phyloP scores from a whole-genome alignment of 345 rosid genomes.

The Atalantia buxifolia region DNA sequence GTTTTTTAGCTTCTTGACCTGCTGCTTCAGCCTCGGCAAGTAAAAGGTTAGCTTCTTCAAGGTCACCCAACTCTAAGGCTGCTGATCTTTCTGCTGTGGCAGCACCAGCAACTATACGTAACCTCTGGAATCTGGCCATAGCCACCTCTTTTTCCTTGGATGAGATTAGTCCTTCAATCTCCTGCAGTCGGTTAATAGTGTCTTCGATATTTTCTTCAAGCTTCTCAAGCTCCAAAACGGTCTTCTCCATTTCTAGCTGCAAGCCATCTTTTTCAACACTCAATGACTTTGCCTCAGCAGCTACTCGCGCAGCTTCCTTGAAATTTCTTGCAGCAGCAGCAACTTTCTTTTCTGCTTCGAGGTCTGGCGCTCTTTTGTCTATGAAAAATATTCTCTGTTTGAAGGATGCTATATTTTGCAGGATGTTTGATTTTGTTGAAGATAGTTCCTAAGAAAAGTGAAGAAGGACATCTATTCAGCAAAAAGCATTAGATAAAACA shows the following conservation, averaged over 20 bases:
- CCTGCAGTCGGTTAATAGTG: slow-evolving; percentile 58
- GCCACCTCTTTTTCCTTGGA: slow-evolving; percentile 73
- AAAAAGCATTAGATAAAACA: slow-evolving; percentile 4
- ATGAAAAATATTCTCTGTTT: slow-evolving; percentile 67
- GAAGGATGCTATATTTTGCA: slow-evolving; percentile 66
- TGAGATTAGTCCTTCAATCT: slow-evolving; percentile 52
- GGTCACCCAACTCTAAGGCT: slow-evolving; percentile 67
- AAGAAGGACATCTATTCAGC: slow-evolving; percentile 4
- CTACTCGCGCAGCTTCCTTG: slow-evolving; percentile 90
- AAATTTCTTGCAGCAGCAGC: slow-evolving; percentile 85
- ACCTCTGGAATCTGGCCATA: slow-evolving; percentile 68
- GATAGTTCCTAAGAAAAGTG: slow-evolving; percentile 56
- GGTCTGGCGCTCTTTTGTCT: slow-evolving; percentile 80
- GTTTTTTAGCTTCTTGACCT: slow-evolving; percentile 58
- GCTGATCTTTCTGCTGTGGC: slow-evolving; percentile 77
- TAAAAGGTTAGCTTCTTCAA: slow-evolving; percentile 74
- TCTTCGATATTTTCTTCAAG: slow-evolving; percentile 56
- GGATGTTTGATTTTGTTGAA: slow-evolving; percentile 74
- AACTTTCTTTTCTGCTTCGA: slow-evolving; percentile 87
- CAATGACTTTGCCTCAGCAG: slow-evolving; percentile 85
- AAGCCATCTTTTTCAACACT: slow-evolving; percentile 57
- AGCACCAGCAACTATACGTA: slow-evolving; percentile 54
- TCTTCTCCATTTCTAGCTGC: slow-evolving; percentile 54
- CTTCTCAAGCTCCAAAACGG: slow-evolving; percentile 44
- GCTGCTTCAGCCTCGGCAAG: slow-evolving; percentile 78